These are phyloP conservation scores for Bidens hawaiensis DNA, from an alignment of 140 eudicot genomes.

Conservation along the genomic window DNA sequence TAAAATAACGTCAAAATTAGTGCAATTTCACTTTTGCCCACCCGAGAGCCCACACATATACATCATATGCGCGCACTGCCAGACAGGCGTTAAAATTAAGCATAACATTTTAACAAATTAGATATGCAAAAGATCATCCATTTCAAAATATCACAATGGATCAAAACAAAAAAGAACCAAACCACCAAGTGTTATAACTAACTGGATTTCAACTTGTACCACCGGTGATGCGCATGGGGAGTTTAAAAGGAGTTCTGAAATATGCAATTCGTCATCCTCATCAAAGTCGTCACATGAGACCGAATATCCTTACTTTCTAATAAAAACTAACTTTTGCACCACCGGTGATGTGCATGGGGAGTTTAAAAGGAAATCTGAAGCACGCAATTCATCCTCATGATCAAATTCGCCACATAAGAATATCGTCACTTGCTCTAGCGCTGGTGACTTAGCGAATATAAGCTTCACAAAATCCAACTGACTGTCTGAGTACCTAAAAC, in stretches of 20 bases:
- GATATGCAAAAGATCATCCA: not conserved
- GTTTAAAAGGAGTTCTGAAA: not conserved
- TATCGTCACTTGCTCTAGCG: too few relatives aligned
- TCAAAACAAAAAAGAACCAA: too few relatives aligned
- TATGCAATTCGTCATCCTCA: not conserved
- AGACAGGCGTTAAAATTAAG: too few relatives aligned
- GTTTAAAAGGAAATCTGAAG: too few relatives aligned
- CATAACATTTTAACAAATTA: not conserved
- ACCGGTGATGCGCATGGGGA: not conserved
- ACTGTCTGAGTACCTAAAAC: not conserved
- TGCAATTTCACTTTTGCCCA: too few relatives aligned
- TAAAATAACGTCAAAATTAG: too few relatives aligned
- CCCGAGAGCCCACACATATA: too few relatives aligned
- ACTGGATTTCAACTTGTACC: not conserved
- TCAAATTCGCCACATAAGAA: too few relatives aligned
- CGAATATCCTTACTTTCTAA: not conserved
- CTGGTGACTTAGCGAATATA: slow-evolving; percentile 4
- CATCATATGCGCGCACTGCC: too few relatives aligned
- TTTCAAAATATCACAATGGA: not conserved
- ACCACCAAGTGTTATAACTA: not conserved
- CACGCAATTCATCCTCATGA: too few relatives aligned
- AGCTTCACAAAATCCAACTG: slow-evolving; percentile 2
- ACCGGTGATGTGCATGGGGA: too few relatives aligned
- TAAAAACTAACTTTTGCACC: too few relatives aligned
- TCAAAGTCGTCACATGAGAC: not conserved